Evolutionary conservation across 768 basidiomycete species (phyloP).

Genomic region (Auricularia auricula-judae): DNA sequence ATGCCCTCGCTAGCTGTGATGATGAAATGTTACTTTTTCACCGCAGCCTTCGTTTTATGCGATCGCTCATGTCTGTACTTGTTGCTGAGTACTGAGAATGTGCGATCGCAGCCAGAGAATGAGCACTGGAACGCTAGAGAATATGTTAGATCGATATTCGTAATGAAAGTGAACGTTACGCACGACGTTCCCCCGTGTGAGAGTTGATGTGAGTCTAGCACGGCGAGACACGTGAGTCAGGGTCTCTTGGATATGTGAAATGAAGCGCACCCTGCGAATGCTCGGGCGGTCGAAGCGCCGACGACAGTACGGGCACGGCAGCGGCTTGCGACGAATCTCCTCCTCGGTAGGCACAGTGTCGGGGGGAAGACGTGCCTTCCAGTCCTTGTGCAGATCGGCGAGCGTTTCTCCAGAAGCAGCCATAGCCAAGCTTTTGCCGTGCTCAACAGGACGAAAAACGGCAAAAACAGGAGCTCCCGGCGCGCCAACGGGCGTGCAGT

Average conservation of each 20-base stretch:
- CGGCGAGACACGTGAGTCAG: not conserved
- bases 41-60: not conserved
- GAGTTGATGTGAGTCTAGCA: not conserved
- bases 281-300: not conserved
- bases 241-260: not conserved
- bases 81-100: not conserved
- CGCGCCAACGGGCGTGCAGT: not conserved
- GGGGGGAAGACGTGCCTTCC: not conserved
- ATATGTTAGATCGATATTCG: not conserved
- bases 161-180: not conserved
- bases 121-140: not conserved
- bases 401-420: not conserved
- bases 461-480: not conserved
- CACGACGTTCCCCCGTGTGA: not conserved
- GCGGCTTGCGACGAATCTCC: not conserved
- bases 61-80: constrained; percentile 1
- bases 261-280: not conserved
- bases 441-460: not conserved
- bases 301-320: not conserved
- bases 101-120: not conserved
- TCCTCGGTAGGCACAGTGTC: not conserved
- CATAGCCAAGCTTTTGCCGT: not conserved
- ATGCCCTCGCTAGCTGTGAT: too few species aligned
- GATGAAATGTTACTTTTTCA: too few species aligned
- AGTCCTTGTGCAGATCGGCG: not conserved